phyloP scores from a whole-genome alignment of 2,329 filamentous ascomycete species.

The Trichoderma endophyticum region DNA sequence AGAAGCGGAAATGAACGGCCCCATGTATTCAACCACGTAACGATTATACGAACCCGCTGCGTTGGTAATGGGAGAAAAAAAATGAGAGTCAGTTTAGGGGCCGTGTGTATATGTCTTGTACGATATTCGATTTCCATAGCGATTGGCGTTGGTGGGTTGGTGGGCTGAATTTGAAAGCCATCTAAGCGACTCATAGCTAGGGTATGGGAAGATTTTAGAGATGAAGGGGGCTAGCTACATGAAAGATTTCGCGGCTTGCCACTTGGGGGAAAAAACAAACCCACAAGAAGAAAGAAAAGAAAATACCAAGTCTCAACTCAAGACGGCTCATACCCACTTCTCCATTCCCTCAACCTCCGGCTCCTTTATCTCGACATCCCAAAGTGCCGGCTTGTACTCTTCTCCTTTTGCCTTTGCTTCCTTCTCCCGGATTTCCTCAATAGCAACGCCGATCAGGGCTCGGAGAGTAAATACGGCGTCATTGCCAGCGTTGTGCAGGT shows the following conservation, averaged over 20 bases:
- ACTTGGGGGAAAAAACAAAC: neutral
- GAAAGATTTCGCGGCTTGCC: neutral
- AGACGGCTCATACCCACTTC: neutral
- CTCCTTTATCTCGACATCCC: neutral
- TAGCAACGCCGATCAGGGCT: constrained; percentile 57
- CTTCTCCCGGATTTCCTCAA: constrained; percentile 26
- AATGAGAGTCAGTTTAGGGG: neutral
- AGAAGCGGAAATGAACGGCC: neutral
- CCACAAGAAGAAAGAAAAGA: neutral
- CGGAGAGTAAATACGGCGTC: constrained; percentile 79
- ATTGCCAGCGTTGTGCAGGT: constrained; percentile 85
- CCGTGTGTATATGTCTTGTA: constrained; percentile 34
- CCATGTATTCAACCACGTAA: neutral
- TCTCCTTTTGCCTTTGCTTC: constrained; percentile 21
- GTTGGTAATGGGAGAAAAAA: neutral
- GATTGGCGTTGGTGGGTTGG: constrained; percentile 40
- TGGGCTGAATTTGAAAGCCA: constrained; percentile 23
- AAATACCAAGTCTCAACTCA: constrained; percentile 21
- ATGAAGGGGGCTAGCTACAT: neutral
- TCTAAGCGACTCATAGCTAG: constrained; percentile 17
- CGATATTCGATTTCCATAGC: constrained; percentile 42
- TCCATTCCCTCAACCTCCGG: constrained; percentile 10
- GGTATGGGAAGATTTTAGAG: constrained; percentile 8
- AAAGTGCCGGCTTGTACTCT: constrained; percentile 20
- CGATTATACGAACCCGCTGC: neutral